Evolutionary conservation across 768 basidiomycete genomes (phyloP), one percentile per base, ranked within the genome.

Genomic region (Leucosporidium creatinivorum): DNA sequence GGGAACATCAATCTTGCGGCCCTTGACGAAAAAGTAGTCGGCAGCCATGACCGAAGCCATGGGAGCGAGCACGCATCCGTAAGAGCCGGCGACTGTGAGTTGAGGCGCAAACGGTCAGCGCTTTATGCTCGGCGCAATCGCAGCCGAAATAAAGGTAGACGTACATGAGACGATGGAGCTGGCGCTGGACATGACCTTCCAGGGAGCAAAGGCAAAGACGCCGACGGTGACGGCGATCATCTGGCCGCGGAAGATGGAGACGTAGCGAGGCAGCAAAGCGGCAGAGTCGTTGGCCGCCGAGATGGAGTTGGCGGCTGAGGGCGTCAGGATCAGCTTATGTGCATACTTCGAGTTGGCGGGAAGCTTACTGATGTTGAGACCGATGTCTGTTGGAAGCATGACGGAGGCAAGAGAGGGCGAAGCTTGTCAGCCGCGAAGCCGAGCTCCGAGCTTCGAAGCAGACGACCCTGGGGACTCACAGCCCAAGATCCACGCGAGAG

Each of bases 241-340:
- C 13, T 74, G 74, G 1, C 91, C 91, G 9, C 91, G 82, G 56
- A 84, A 81, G 69, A 93, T 90, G 76, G 91, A 88, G 78, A 92
- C 83, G 69, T 83, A 92, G 66, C 82, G 70, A 49, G 89, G 90
- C 73, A 82, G 84, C 51, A 88, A 79, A 25, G 84, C 89, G 3
- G 85, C 87, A 80, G 91, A 85, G 75, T 93, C 91, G 75, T 91
- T 92, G 4, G 87, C 89, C 4, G 89, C 88, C 26, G 81, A 80
- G 52, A 86, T 80, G 4, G 84, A 83, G 77, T 93, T 93, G n/a
- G 89, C 89, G 33, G 88, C 87, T 69, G 15, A 44, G 39, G 8
- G 15, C 6, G 13, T 3, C 10, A 17, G 13, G 39, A 44, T 44
- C 39, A 44, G 39, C 15, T 6, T 44, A 6, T 44, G 10, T 17